Evolutionary conservation across 2,329 filamentous ascomycete genomes (phyloP).

Genomic region (Epicoccum nigrum): DNA sequence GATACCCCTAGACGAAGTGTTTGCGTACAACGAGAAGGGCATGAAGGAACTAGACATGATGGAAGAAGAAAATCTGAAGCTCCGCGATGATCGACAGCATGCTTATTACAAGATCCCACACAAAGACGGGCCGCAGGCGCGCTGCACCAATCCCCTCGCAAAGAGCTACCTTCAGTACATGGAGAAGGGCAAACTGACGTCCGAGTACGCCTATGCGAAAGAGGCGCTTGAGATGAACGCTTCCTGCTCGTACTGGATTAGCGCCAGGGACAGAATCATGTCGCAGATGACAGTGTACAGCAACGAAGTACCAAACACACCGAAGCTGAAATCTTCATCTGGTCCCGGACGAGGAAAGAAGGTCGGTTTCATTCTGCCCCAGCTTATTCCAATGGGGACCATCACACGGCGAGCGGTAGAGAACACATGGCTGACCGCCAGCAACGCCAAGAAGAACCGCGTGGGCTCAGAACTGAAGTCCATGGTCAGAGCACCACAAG

Average conservation of each 20-base stretch:
- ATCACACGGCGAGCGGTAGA: slow-evolving; percentile 93
- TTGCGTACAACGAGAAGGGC: slow-evolving; percentile 72
- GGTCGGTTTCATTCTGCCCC: slow-evolving; percentile 88
- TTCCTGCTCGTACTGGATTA: slow-evolving; percentile 99
- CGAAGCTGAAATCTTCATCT: slow-evolving; percentile 32
- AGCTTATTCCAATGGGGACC: slow-evolving; percentile 98
- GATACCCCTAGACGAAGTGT: slow-evolving; percentile 67
- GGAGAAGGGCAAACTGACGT: slow-evolving; percentile 84
- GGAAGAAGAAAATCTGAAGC: slow-evolving; percentile 65
- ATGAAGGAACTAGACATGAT: slow-evolving; percentile 80
- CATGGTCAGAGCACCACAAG: slow-evolving; percentile 90
- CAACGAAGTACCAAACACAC: slow-evolving; percentile 56
- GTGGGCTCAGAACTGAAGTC: slow-evolving; percentile 97
- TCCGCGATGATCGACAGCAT: slow-evolving; percentile 70
- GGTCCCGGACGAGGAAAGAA: slow-evolving; percentile 26
- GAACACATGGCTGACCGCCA: slow-evolving; percentile 97
- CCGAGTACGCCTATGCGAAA: slow-evolving; percentile 87
- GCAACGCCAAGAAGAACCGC: slow-evolving; percentile 94
- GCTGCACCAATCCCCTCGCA: slow-evolving; percentile 86
- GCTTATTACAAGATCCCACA: slow-evolving; percentile 93
- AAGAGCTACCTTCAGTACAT: slow-evolving; percentile 92
- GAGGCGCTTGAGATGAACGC: slow-evolving; percentile 98
- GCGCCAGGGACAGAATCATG: slow-evolving; percentile 87
- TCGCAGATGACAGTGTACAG: slow-evolving; percentile 95
- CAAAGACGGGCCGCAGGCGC: slow-evolving; percentile 86